Evolutionary conservation across 306 rosid genomes (phyloP), one percentile per base, ranked within the genome.

Genomic region (Dalbergia oliveri): DNA sequence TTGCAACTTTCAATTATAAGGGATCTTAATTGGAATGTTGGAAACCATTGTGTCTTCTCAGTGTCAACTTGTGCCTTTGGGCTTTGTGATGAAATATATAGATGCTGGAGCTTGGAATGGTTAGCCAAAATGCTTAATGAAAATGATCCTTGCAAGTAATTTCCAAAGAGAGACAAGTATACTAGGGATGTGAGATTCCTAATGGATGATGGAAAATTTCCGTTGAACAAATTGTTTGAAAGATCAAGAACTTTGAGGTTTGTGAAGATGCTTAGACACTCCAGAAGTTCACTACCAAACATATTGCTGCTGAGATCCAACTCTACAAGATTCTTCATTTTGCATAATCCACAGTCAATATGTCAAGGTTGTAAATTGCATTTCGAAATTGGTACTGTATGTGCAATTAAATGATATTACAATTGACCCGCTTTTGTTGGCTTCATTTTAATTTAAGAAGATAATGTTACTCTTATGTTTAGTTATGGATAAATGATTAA

Each of bases 41-140:
- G 84, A 15, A 49, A 8, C 84, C 84, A 75, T 8, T 51, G 37
- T n/a, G 19, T 5, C 0, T 62, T 43, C 64, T 84, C 84, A 9
- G 82, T 69, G 47, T 84, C 88, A 37, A 37, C 41, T 37, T 37
- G 41, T 21, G 66, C 43, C 3, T 1, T 7, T 16, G 19, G 15
- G 11, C 4, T 63, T 6, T 0, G 0, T 34, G 73, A 43, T 7
- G 79, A 53, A 51, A 76, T 57, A 19, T 4, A 21, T 10, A 84
- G n/a, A 56, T 0, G n/a, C 8, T 80, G 13, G 15, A 84, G 88
- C 1, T 76, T 54, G 3, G 88, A 63, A 15, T 80, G 79, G 14
- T 80, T 79, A 34, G 88, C 82, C 26, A 84, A 15, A 37, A 23
- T 31, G 26, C 33, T 80, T n/a, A 84, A 56, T 15, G 76, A 65